phyloP scores from a whole-genome alignment of 768 basidiomycete genomes.

The Rubroboletus satanas region DNA sequence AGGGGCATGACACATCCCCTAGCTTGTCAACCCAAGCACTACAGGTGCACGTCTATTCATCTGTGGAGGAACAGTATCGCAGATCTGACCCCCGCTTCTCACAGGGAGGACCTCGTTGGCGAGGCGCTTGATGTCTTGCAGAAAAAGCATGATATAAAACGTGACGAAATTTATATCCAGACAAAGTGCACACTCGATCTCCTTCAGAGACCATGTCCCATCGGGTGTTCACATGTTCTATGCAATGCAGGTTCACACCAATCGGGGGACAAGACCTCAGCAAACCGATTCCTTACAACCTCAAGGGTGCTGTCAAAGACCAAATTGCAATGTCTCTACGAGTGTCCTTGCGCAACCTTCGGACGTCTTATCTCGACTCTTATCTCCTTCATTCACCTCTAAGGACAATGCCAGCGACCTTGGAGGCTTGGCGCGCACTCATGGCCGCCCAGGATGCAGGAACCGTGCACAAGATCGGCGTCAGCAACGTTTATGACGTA shows the following conservation, averaged over 20 bases:
- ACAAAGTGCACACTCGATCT: conserved; percentile 54
- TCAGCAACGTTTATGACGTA: conserved; percentile 76
- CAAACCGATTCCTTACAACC: conserved; percentile 73
- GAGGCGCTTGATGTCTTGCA: conserved; percentile 58
- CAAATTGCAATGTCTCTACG: conserved; percentile 64
- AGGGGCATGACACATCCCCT: conserved; percentile 14
- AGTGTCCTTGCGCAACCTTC: conserved; percentile 63
- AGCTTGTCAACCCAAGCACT: conserved; percentile 74
- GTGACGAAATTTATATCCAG: conserved; percentile 73
- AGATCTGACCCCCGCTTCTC: not conserved
- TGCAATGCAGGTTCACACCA: conserved; percentile 58
- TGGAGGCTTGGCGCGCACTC: conserved; percentile 67
- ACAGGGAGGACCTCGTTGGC: conserved; percentile 78
- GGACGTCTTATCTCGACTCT: conserved; percentile 71
- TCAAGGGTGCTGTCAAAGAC: conserved; percentile 43
- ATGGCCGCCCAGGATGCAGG: conserved; percentile 62
- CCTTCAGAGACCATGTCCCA: not conserved
- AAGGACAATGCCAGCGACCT: conserved; percentile 50
- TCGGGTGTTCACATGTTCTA: not conserved
- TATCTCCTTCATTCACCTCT: conserved; percentile 79
- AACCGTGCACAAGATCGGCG: conserved; percentile 59
- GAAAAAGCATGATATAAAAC: conserved; percentile 54
- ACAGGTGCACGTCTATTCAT: conserved; percentile 41
- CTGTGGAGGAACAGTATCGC: not conserved
- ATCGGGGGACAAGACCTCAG: conserved; percentile 66